Conservation (phyloP, 371 early-diverging fungal species). For the Zychaea mexicana region DNA sequence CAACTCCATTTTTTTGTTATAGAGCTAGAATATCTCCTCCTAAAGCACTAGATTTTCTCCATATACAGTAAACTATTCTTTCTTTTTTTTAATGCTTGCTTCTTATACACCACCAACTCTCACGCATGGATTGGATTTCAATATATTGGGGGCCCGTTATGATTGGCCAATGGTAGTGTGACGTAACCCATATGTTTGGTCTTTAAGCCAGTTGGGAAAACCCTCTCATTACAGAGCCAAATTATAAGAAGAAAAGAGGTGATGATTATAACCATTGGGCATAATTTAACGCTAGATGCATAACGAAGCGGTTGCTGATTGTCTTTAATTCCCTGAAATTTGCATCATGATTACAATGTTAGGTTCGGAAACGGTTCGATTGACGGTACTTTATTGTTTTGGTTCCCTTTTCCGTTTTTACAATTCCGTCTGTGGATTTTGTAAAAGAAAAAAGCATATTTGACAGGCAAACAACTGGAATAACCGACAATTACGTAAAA, state of each 20-base stretch:
- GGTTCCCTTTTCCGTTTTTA: too few species aligned
- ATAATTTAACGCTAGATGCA: not conserved
- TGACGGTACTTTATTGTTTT: not conserved
- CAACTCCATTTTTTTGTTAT: not conserved
- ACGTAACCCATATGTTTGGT: not conserved
- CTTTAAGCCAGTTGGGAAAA: not conserved
- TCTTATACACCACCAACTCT: too few species aligned
- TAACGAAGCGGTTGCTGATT: not conserved
- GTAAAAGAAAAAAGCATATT: not conserved
- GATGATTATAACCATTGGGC: not conserved
- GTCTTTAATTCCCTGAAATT: not conserved
- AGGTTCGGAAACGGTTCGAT: not conserved
- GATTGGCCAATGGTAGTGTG: not conserved
- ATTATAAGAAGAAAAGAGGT: not conserved
- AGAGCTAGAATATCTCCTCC: not conserved
- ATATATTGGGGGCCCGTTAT: too few species aligned
- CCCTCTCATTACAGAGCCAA: not conserved
- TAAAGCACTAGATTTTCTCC: too few species aligned
- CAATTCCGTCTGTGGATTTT: too few species aligned
- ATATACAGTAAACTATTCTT: too few species aligned
- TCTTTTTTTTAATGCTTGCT: too few species aligned
- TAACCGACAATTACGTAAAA: not conserved
- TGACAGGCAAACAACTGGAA: too few species aligned
- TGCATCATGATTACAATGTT: not conserved
- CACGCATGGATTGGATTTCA: too few species aligned